These are phyloP conservation scores for Metschnikowia matae DNA, from an alignment of 805 yeast genomes.

Conservation along the genomic window DNA sequence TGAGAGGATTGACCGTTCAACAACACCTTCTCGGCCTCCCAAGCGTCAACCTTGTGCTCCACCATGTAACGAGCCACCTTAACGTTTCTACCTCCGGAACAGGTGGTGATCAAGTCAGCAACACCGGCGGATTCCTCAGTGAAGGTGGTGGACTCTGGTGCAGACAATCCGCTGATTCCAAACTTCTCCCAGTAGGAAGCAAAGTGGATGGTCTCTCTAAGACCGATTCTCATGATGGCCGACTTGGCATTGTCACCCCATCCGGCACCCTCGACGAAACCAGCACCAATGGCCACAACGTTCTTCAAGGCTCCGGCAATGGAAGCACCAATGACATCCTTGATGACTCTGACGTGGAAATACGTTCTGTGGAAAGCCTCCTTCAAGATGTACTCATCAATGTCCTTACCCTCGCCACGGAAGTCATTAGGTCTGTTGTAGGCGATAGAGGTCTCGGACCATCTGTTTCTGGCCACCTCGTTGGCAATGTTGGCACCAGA, in stretches of 20 bases:
- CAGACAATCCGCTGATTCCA: conserved; percentile 20
- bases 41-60: conserved; percentile 37
- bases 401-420: conserved; percentile 39
- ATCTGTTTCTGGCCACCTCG: conserved; percentile 43
- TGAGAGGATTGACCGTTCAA: conserved; percentile 46
- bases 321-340: conserved; percentile 44
- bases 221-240: conserved; percentile 45
- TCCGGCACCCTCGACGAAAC: conserved; percentile 45
- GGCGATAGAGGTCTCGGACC: conserved; percentile 47
- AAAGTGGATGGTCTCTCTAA: conserved; percentile 41
- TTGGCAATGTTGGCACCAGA: conserved; percentile 49
- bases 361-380: conserved; percentile 44
- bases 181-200: conserved; percentile 26
- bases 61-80: conserved; percentile 45
- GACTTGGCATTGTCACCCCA: conserved; percentile 50
- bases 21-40: conserved; percentile 41
- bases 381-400: conserved; percentile 37
- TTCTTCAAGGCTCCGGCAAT: conserved; percentile 47
- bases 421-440: conserved; percentile 38
- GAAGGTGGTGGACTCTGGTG: conserved; percentile 40
- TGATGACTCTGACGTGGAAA: conserved; percentile 44
- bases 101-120: conserved; percentile 46
- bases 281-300: conserved; percentile 44
- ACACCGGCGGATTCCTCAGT: conserved; percentile 46
- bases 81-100: conserved; percentile 47